phyloP scores from a whole-genome alignment of 768 basidiomycete species.

The Jaapia argillacea region DNA sequence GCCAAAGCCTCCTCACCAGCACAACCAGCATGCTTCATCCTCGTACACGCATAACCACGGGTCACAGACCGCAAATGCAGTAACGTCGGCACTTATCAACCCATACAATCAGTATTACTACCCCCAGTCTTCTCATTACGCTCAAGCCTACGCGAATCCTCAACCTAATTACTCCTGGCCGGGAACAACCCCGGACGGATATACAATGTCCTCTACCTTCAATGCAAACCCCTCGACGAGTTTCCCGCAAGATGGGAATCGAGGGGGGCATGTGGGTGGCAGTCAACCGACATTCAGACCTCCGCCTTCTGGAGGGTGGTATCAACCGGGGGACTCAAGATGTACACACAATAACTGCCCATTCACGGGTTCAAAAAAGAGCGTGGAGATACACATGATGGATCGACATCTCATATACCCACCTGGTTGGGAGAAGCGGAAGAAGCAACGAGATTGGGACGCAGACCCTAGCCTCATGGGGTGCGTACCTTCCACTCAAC shows the following conservation, averaged over 20 bases:
- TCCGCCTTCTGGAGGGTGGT: conserved; percentile 29
- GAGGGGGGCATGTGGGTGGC: neutral
- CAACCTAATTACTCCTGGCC: conserved; percentile 7
- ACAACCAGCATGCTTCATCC: neutral
- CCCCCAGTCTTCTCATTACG: conserved; percentile 21
- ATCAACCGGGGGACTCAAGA: conserved; percentile 47
- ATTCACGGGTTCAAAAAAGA: conserved; percentile 61
- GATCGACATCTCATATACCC: conserved; percentile 84
- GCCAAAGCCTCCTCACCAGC: conserved; percentile 6
- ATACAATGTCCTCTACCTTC: conserved; percentile 23
- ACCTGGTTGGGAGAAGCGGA: conserved; percentile 52
- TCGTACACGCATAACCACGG: neutral
- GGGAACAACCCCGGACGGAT: conserved; percentile 19
- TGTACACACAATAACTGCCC: conserved; percentile 57
- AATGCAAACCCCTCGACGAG: conserved; percentile 5
- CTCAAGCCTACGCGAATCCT: conserved; percentile 17
- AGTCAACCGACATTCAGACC: neutral
- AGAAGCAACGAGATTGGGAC: conserved; percentile 60
- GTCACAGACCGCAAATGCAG: conserved; percentile 12
- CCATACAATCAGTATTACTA: conserved; percentile 15
- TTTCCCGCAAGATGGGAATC: neutral
- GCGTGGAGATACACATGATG: conserved; percentile 78
- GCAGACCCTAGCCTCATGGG: conserved; percentile 76
- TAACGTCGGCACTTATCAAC: conserved; percentile 16
- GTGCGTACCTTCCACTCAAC: conserved; percentile 24